These are phyloP conservation scores for Cardamine resedifolia DNA, from an alignment of 345 rosid genomes.

Conservation along the genomic window DNA sequence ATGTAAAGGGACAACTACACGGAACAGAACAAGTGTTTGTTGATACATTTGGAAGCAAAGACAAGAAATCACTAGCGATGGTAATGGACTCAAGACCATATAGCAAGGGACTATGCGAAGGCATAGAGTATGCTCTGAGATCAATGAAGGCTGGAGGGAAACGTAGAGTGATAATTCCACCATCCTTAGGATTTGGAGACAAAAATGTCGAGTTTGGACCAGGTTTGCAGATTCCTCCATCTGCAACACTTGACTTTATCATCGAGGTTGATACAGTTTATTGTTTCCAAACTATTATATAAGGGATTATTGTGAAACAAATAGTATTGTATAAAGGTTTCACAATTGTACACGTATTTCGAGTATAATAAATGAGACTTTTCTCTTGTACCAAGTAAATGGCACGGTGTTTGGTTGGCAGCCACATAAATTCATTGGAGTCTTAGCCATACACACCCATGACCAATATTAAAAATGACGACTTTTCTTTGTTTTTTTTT, in stretches of 20 bases:
- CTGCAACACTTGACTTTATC: slow-evolving; percentile 63
- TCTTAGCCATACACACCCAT: slow-evolving; percentile 27
- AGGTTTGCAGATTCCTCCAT: slow-evolving; percentile 59
- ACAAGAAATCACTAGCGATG: slow-evolving; percentile 62
- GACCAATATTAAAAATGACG: too few relatives aligned
- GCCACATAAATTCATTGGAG: slow-evolving; percentile 20
- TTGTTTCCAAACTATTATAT: slow-evolving; percentile 48
- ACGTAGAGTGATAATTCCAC: slow-evolving; percentile 76
- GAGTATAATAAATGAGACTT: background rate
- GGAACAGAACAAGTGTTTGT: slow-evolving; percentile 67
- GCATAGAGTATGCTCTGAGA: slow-evolving; percentile 64
- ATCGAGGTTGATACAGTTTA: slow-evolving; percentile 71
- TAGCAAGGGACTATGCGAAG: slow-evolving; percentile 82
- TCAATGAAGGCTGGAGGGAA: slow-evolving; percentile 88
- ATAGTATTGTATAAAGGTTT: slow-evolving; percentile 2
- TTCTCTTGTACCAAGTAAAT: slow-evolving; percentile 11
- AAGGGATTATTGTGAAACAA: background rate
- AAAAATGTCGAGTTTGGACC: slow-evolving; percentile 64
- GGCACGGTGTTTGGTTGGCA: slow-evolving; percentile 31
- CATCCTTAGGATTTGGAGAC: slow-evolving; percentile 70
- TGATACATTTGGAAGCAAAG: slow-evolving; percentile 53
- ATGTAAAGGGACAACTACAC: slow-evolving; percentile 65
- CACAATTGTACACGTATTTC: background rate
- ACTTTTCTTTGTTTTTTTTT: background rate
- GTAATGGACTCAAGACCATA: slow-evolving; percentile 90